These are phyloP conservation scores for Abortiporus biennis DNA, from an alignment of 1,284 basidiomycete genomes.

Conservation along the genomic window DNA sequence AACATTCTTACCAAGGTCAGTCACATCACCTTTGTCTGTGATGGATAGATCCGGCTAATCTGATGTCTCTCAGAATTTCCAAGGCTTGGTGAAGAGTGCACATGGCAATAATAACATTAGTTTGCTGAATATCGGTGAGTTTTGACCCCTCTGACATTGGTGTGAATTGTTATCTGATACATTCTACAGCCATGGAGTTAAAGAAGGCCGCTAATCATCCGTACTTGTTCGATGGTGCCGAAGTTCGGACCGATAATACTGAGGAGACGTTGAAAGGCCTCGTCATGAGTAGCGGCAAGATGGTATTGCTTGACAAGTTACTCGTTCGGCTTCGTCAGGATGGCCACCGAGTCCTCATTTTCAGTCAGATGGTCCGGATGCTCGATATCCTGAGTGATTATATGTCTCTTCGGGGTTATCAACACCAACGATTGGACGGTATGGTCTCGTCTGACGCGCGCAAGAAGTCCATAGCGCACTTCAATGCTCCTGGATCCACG, in stretches of 20 bases:
- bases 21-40: not conserved
- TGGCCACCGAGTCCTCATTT: slow-evolving; percentile 95
- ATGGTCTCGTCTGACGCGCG: slow-evolving; percentile 75
- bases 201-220: slow-evolving; percentile 99
- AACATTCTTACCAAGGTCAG: slow-evolving; percentile 92
- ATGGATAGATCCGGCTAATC: not conserved
- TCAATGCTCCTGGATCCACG: slow-evolving; percentile 64
- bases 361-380: slow-evolving; percentile 99
- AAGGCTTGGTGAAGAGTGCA: slow-evolving; percentile 84
- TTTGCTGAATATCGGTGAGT: slow-evolving; percentile 83
- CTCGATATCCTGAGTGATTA: slow-evolving; percentile 99
- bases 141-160: not conserved
- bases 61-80: slow-evolving; percentile 70
- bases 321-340: slow-evolving; percentile 85
- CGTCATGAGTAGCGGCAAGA: slow-evolving; percentile 97
- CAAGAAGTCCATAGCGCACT: slow-evolving; percentile 80
- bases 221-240: slow-evolving; percentile 96
- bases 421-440: slow-evolving; percentile 70
- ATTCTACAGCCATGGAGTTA: slow-evolving; percentile 77
- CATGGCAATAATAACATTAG: slow-evolving; percentile 85
- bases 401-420: slow-evolving; percentile 85
- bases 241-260: slow-evolving; percentile 65
- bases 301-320: slow-evolving; percentile 95
- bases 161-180: slow-evolving; percentile 5
- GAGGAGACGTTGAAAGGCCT: slow-evolving; percentile 93